A percentile compares a stretch with the other conserved stretches of the same genome.
Evolutionary conservation across 2,329 filamentous ascomycete species (phyloP).

Genomic region (Aspergillus sp.): DNA sequence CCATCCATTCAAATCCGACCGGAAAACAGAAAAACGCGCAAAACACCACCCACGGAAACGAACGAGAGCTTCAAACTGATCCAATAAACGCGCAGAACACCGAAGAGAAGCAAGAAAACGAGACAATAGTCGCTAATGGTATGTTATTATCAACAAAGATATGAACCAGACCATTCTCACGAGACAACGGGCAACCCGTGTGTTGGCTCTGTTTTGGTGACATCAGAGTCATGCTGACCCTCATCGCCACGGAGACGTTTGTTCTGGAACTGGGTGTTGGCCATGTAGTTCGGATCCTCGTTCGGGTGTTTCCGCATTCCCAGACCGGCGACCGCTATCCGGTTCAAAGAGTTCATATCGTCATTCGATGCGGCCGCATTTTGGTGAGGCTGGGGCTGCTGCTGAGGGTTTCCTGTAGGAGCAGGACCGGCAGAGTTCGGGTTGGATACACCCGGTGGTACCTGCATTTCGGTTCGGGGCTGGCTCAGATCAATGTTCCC

Average conservation of each 20-base stretch:
- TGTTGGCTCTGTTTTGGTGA: slow-evolving; percentile 21
- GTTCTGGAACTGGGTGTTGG: slow-evolving; percentile 23
- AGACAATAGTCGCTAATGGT: no score
- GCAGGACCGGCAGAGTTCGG: slow-evolving; percentile 9
- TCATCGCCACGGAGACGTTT: slow-evolving; percentile 29
- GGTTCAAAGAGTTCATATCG: slow-evolving; percentile 37
- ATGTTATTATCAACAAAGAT: not conserved
- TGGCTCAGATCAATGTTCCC: slow-evolving; percentile 66
- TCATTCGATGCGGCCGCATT: slow-evolving; percentile 25
- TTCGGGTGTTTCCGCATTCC: slow-evolving; percentile 39
- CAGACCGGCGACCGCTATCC: slow-evolving; percentile 37
- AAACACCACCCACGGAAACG: no score
- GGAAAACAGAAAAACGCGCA: no score
- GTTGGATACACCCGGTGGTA: slow-evolving; percentile 18
- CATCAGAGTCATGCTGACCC: slow-evolving; percentile 17
- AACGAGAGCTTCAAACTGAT: no score
- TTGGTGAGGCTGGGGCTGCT: slow-evolving; percentile 22
- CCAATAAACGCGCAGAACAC: no score
- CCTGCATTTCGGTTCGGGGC: slow-evolving; percentile 38
- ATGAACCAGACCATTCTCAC: not conserved
- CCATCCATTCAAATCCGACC: no score
- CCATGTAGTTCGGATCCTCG: slow-evolving; percentile 30
- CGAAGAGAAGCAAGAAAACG: no score
- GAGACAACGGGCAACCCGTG: slow-evolving; percentile 24
- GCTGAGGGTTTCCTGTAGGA: slow-evolving; percentile 17